Evolutionary conservation across 164 flowering plant species (phyloP).

Genomic region (Platanus orientalis): DNA sequence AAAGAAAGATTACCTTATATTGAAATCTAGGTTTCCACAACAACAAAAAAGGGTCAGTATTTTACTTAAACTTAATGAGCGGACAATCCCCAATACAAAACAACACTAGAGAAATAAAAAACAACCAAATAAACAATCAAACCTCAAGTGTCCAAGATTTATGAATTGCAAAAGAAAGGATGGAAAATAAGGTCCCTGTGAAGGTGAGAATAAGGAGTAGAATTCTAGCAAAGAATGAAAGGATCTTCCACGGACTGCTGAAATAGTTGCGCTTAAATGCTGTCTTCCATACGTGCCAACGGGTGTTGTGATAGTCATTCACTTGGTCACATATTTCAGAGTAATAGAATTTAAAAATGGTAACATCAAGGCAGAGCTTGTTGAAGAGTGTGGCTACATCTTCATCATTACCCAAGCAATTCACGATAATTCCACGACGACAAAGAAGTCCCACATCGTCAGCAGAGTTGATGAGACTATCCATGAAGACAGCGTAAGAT

Average conservation of each 20-base stretch:
- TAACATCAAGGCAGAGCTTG: slow-evolving; percentile 7
- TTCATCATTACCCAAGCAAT: slow-evolving; percentile 8
- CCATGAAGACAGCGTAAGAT: slow-evolving; percentile 24
- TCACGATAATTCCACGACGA: slow-evolving; percentile 6
- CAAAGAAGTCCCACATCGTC: slow-evolving; percentile 19
- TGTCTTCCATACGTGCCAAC: slow-evolving; percentile 3
- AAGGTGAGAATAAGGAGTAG: slow-evolving; percentile 18
- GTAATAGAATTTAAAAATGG: slow-evolving; percentile 7
- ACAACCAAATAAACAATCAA: no score
- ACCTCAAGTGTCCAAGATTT: no score
- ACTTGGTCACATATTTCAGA: slow-evolving; percentile 11
- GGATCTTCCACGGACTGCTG: neutral
- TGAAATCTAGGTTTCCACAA: no score
- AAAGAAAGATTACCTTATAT: no score
- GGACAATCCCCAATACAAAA: no score
- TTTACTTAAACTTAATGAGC: no score
- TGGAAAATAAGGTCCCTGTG: slow-evolving; percentile 13
- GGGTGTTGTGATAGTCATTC: slow-evolving; percentile 8
- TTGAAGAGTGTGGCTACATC: slow-evolving; percentile 14
- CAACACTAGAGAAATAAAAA: no score
- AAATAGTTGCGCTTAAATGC: slow-evolving; percentile 6
- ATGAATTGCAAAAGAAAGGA: slow-evolving; percentile 12
- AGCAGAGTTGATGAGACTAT: slow-evolving; percentile 13
- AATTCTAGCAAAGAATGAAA: slow-evolving; percentile 5
- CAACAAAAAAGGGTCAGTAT: no score